Base-by-base conservation (phyloP, 1,139 yeast genomes). In the Yamadazyma atlantica region DNA sequence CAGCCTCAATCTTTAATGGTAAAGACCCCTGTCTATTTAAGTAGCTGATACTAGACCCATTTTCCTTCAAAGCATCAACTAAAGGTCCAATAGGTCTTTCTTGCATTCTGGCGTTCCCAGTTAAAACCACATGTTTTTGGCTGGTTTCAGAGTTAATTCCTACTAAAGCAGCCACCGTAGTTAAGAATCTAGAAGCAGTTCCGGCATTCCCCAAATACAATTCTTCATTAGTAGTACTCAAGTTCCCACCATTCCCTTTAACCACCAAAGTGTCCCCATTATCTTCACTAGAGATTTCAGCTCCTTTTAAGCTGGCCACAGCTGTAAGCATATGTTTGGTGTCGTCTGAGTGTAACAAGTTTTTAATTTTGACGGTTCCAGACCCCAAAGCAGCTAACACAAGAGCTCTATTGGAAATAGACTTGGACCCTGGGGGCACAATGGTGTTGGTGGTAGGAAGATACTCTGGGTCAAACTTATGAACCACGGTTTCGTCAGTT, bases 71-170 rank as follows among this genome's bases (percentile, higher is more conserved):
- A 3, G 99, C 96, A 49, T 89, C 96, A 11, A 92, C 97, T 41
- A 92, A 74, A 4, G 98, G 97, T 21, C 96, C 97, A 53, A 88
- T 88, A 22, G 99, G 99, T 55, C 99, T 78, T 60, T 90, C 95
- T 64, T 92, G 95, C 98, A 92, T 92, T 63, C 99, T 80, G 31
- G 88, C 83, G 58, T 92, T 92, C 52, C 99, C 99, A 4, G 97
- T 92, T 48, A 94, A 73, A 10, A 80, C 64, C 29, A 89, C 81
- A 41, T 68, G 59, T 4, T 63, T 56, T 7, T 38, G 32, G n/a
- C 66, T 59, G 2, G 80, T 58, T 9, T 47, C 36, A 4, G 56
- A 24, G 38, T 73, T 66, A 25, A 54, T 40, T 3, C 61, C 64
- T 5, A 87, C 96, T 40, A 92, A 69, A 15, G 96, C 77, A 11